Conservation (phyloP, 2,329 filamentous ascomycete genomes). For the Didymella keratinophila region DNA sequence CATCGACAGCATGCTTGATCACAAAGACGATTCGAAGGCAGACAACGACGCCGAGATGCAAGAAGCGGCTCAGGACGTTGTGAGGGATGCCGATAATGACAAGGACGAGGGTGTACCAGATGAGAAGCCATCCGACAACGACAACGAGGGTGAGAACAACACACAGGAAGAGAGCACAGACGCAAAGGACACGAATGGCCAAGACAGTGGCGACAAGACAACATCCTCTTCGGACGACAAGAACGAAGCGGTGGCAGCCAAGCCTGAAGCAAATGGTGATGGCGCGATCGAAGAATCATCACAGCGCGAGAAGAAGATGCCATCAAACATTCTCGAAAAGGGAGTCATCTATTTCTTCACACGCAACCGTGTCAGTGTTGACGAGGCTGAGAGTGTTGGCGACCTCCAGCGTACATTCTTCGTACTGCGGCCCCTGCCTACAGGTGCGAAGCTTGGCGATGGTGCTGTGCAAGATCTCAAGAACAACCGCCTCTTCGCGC, state of each 20-base stretch:
- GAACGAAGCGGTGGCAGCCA: constrained; percentile 9
- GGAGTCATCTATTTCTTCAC: constrained; percentile 93
- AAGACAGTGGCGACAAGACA: constrained; percentile 37
- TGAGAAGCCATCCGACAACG: constrained; percentile 25
- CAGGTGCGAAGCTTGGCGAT: constrained; percentile 71
- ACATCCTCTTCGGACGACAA: constrained; percentile 34
- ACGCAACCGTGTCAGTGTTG: constrained; percentile 76
- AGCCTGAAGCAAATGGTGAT: constrained; percentile 32
- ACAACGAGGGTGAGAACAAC: constrained; percentile 10
- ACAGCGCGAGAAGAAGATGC: constrained; percentile 59
- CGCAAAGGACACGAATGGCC: constrained; percentile 30
- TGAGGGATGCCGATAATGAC: constrained; percentile 16
- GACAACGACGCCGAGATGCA: constrained; percentile 37
- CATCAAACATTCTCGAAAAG: constrained; percentile 78
- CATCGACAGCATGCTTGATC: constrained; percentile 59
- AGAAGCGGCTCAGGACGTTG: constrained; percentile 7
- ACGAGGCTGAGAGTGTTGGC: constrained; percentile 71
- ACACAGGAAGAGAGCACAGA: constrained; percentile 2
- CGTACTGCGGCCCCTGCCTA: constrained; percentile 75
- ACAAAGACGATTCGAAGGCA: constrained; percentile 43
- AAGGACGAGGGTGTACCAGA: constrained; percentile 15
- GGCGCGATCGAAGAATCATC: constrained; percentile 58
- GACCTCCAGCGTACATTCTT: constrained; percentile 84
- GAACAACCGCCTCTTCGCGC: constrained; percentile 74
- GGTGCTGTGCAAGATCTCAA: constrained; percentile 63